Evolutionary conservation across 2,329 filamentous ascomycete species (phyloP).

Genomic region (Plectosphaerella cucumerina): DNA sequence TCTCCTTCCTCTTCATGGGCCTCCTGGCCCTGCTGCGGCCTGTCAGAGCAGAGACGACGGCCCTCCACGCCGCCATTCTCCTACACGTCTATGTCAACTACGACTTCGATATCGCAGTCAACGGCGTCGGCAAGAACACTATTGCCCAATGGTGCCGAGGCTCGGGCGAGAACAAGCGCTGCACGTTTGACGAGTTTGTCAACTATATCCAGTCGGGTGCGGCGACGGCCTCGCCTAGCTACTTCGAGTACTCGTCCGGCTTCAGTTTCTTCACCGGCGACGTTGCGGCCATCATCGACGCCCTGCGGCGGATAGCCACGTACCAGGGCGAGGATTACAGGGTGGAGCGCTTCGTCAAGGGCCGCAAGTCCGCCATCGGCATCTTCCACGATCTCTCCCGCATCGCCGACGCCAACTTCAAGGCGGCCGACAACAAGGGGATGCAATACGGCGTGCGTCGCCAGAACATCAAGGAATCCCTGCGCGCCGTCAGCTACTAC

Average conservation of each 20-base stretch:
- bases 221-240: neutral
- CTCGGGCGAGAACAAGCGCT: neutral
- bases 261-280: neutral
- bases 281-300: neutral
- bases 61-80: neutral
- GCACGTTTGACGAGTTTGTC: constrained; percentile 1
- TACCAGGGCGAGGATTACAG: neutral
- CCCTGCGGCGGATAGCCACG: neutral
- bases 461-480: neutral
- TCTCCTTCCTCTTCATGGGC: neutral
- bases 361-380: neutral
- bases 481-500: neutral
- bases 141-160: neutral
- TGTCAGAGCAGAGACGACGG: neutral
- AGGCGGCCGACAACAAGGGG: neutral
- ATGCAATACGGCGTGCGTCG: neutral
- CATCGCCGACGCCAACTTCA: neutral
- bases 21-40: neutral
- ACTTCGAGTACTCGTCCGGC: neutral
- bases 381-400: neutral
- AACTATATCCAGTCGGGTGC: constrained; percentile 1
- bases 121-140: neutral
- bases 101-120: neutral
- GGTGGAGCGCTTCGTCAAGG: neutral
- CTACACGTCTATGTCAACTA: neutral